Evolutionary conservation across 495 filamentous ascomycete species (phyloP), one percentile per base, ranked within the genome.

Genomic region (Xanthoparmelia taractica): DNA sequence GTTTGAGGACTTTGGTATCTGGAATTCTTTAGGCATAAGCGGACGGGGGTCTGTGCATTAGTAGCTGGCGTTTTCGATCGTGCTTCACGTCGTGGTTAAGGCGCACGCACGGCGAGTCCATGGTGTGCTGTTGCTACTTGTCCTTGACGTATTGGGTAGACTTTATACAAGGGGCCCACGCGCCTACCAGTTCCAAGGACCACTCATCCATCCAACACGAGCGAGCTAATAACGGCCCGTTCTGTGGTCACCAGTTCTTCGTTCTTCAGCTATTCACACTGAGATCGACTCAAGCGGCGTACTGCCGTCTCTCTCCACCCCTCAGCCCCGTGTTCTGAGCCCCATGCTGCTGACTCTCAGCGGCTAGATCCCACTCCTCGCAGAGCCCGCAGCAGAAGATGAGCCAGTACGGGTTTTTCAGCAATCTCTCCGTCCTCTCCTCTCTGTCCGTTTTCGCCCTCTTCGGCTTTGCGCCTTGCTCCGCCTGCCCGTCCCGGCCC

Each of bases 331-430:
- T 52, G 8, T 20, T 52, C 25, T 31, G 48, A 52, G 18, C 48
- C 12, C 48, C 27, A n/a, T 31, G 48, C 48, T 29, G 27, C 12
- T 29, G 25, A 25, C 4, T 18, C 13, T 52, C 27, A 18, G 48
- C 48, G 7, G 48, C 48, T 15, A 31, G 27, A 33, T 54, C 29
- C 27, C 17, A 54, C 15, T 31, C 29, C 50, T 54, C 50, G 50
- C 50, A 54, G 17, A 54, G 50, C 29, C 50, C 50, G 2, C 50
- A 54, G 50, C 50, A 54, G 17, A 54, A 54, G 29, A 54, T 31
- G 50, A 54, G 8, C 50, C 50, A 54, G 17, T 8, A 54, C 29
- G 50, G 7, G 17, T 18, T 33, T 17, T 54, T 54, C 29, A 31
- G 15, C 50, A 27, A 54, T 33, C 20, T 54, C 17, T 33, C 29